Conservation (phyloP, 176 grass and related monocot genomes). For the Oryza meridionalis region DNA sequence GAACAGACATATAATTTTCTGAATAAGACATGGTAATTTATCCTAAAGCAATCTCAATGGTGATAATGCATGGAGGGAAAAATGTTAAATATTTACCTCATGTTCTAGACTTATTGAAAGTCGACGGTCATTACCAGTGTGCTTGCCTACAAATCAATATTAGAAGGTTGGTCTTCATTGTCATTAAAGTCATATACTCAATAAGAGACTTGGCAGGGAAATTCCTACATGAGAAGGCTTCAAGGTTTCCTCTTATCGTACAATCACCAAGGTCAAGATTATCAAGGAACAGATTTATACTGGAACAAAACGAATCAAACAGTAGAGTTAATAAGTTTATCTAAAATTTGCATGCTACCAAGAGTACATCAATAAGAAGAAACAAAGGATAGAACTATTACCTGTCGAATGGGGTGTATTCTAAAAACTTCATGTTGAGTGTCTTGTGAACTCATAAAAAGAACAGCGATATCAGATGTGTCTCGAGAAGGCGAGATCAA, state of each 20-base stretch:
- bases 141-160: constrained; percentile 70
- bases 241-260: constrained; percentile 71
- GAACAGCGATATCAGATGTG: background rate
- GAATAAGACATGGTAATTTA: constrained; percentile 7
- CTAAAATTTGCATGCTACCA: background rate
- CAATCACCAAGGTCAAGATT: constrained; percentile 71
- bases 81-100: constrained; percentile 44
- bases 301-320: constrained; percentile 6
- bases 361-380: background rate
- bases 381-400: constrained; percentile 30
- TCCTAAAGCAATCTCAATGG: background rate
- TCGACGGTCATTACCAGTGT: constrained; percentile 73
- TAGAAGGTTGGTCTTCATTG: background rate
- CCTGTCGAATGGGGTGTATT: constrained; percentile 91
- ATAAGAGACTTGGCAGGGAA: background rate
- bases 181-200: constrained; percentile 14
- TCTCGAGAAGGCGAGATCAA: constrained; percentile 1
- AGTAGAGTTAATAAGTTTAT: background rate
- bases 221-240: constrained; percentile 73
- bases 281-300: constrained; percentile 77
- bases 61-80: background rate
- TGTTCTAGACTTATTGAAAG: constrained; percentile 96
- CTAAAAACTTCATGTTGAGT: constrained; percentile 93
- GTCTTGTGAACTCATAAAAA: constrained; percentile 25
- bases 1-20: background rate